Conservation (phyloP, 192 early-diverging fungal genomes). For the Umbelopsis vinacea region DNA sequence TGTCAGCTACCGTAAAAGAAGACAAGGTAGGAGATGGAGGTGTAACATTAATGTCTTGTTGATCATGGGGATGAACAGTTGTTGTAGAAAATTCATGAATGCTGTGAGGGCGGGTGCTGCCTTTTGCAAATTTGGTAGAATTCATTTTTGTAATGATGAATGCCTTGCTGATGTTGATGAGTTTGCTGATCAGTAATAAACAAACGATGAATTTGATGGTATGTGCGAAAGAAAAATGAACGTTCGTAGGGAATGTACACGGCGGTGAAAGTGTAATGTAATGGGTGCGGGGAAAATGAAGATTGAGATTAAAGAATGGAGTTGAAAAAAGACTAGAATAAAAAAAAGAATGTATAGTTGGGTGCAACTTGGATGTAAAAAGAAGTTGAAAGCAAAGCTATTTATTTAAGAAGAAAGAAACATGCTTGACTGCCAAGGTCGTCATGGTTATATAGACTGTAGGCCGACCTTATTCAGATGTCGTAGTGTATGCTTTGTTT, state of each 20-base stretch:
- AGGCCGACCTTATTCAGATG: background rate
- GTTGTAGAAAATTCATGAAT: background rate
- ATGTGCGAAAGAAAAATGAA: background rate
- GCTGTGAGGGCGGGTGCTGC: background rate
- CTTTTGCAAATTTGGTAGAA: background rate
- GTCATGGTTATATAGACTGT: conserved; percentile 15
- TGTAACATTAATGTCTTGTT: background rate
- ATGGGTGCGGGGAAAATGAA: background rate
- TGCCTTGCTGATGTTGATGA: too few species aligned
- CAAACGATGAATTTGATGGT: too few species aligned
- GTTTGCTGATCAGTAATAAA: too few species aligned
- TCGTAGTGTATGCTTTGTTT: conserved; percentile 14
- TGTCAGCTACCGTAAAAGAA: background rate
- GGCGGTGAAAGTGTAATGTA: background rate
- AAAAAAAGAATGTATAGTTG: background rate
- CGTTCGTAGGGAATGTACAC: background rate
- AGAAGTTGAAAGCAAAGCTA: background rate
- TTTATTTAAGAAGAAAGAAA: background rate
- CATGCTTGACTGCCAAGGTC: background rate
- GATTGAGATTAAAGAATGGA: background rate
- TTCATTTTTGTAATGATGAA: background rate
- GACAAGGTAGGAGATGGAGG: conserved; percentile 9
- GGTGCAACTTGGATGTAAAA: background rate
- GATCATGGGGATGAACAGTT: background rate
- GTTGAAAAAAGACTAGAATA: background rate